Percentiles rank a stretch among this genome's conserved stretches.
Evolutionary conservation across 768 basidiomycete species (phyloP).

Genomic region (Suillus lakei): DNA sequence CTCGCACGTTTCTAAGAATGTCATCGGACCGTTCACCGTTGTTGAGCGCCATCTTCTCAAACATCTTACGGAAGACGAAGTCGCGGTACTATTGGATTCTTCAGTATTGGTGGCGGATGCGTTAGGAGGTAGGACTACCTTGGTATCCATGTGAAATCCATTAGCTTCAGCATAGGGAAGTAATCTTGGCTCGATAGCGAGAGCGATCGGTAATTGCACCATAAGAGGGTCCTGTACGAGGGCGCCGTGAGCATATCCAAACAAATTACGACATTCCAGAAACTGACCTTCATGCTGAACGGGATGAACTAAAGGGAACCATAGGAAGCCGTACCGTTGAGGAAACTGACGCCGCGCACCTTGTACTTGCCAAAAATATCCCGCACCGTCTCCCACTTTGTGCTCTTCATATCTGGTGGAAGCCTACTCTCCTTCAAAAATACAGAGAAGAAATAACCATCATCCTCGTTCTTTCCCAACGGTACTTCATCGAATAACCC

Average conservation of each 20-base stretch:
- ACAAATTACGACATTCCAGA: neutral
- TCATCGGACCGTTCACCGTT: constrained; percentile 62
- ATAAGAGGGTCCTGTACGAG: constrained; percentile 72
- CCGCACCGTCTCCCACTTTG: constrained; percentile 66
- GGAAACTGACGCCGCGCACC: constrained; percentile 40
- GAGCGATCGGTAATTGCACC: constrained; percentile 74
- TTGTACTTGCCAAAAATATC: constrained; percentile 74
- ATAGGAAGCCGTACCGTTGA: constrained; percentile 13
- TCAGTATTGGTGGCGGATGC: constrained; percentile 8
- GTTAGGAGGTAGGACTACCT: constrained; percentile 45
- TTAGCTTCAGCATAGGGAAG: constrained; percentile 74
- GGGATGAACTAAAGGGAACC: constrained; percentile 67
- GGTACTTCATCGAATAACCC: constrained; percentile 69
- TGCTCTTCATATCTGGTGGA: constrained; percentile 59
- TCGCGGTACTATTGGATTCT: constrained; percentile 64
- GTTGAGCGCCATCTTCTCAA: constrained; percentile 57
- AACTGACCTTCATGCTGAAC: constrained; percentile 67
- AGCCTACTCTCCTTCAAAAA: constrained; percentile 75
- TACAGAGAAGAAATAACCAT: constrained; percentile 64
- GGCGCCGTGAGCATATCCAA: constrained; percentile 12
- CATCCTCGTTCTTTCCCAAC: constrained; percentile 74
- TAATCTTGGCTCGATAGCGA: constrained; percentile 77
- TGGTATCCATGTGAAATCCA: constrained; percentile 80
- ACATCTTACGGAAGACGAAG: constrained; percentile 89
- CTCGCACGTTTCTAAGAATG: constrained; percentile 71